Evolutionary conservation across 2,329 filamentous ascomycete species (phyloP), one percentile per base, ranked within the genome.

Genomic region (Colletotrichum trifolii): DNA sequence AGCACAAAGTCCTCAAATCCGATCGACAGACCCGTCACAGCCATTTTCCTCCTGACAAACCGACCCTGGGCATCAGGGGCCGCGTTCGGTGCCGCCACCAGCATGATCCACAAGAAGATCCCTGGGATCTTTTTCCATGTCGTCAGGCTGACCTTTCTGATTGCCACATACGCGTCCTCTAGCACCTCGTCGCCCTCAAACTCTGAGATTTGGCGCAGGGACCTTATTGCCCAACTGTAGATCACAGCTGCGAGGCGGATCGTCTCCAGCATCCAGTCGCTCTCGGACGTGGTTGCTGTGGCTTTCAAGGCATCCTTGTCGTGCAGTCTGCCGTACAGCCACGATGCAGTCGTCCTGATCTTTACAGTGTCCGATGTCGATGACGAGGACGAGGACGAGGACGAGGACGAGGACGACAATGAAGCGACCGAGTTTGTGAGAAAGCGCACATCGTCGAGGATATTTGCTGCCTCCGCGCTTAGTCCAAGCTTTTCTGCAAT

Each of bases 91-190:
- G 66, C 69, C 6, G 70, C 70, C 15, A 73, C 68, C 36, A 75
- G 53, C 58, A 75, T 64, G 36, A 76, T 60, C 73, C 73, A 76
- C 25, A 74, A 63, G 54, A 74, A 76, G 1, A 75, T 69, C 3
- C 74, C 75, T 0, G 74, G 75, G 3, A 72, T 71, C 15, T 59
- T 52, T 57, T 75, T 76, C 75, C 75, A 77, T 4, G 67, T 56
- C 13, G 66, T 68, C 5, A 75, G 55, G 8, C 68, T 69, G 6
- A 76, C 70, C 8, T 54, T 58, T 60, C 69, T 70, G 62, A 75
- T 71, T 2, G 60, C 68, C 17, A 54, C 49, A 62, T 71, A 76
- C 8, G 75, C 69, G 34, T 66, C 54, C 8, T 65, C 63, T 1
- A 73, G 62, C 8, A 68, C 39, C 17, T 40, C n/a, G 3, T 39